Evolutionary conservation across 1,284 basidiomycete species (phyloP).

Genomic region (Hemileia vastatrix): DNA sequence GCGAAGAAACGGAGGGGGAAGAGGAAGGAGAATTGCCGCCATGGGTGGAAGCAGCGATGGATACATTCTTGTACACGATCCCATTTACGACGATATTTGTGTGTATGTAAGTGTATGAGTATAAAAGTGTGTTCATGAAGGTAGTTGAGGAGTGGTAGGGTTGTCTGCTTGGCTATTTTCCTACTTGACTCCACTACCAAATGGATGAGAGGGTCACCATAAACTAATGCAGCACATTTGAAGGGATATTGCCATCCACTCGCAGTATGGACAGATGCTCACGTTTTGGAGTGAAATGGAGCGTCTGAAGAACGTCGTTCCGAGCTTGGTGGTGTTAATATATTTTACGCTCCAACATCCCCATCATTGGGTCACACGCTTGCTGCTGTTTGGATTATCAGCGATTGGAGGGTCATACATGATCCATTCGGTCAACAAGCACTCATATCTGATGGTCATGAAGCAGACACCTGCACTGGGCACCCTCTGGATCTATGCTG

Average conservation of each 20-base stretch:
- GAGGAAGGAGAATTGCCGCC: constrained; percentile 4
- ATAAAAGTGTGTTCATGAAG: neutral
- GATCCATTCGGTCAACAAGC: constrained; percentile 27
- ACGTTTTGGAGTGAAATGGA: constrained; percentile 4
- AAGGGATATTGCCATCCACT: constrained; percentile 22
- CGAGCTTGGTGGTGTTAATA: constrained; percentile 22
- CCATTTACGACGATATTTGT: constrained; percentile 19
- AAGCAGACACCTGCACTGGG: constrained; percentile 43
- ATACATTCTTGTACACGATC: constrained; percentile 18
- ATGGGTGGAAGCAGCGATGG: constrained; percentile 15
- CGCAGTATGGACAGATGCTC: constrained; percentile 19
- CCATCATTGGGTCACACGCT: constrained; percentile 16
- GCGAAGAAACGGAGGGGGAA: neutral
- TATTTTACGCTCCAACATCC: constrained; percentile 25
- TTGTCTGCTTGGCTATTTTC: neutral
- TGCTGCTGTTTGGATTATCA: constrained; percentile 24
- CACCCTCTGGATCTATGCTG: constrained; percentile 43
- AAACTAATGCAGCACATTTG: neutral
- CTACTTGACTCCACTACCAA: neutral
- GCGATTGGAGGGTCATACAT: constrained; percentile 27
- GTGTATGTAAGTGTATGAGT: constrained; percentile 13
- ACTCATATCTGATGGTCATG: constrained; percentile 36
- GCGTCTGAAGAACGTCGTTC: constrained; percentile 2
- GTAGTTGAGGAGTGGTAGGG: neutral
- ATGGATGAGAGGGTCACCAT: neutral